Evolutionary conservation across 805 yeast genomes (phyloP), one percentile per base, ranked within the genome.

Genomic region (Candida boleticola): DNA sequence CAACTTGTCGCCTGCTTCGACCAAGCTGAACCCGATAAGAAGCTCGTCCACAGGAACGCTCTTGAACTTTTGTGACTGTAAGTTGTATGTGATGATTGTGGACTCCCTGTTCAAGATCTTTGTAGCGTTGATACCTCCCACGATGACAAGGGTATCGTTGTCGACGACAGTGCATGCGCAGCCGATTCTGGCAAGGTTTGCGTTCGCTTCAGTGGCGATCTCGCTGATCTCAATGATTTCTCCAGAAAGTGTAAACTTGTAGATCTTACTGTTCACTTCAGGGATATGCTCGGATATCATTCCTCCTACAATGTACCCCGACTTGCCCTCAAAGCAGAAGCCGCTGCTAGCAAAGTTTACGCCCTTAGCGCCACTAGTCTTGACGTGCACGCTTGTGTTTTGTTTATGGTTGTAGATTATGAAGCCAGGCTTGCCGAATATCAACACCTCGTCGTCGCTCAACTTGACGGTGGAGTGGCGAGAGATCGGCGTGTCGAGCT

Each of bases 81-180:
- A 10, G 43, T 66, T 60, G n/a, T 67, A 50, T 4, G 60, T 53
- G 2, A 81, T 49, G 5, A 79, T 53, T 13, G 71, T 58, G 16
- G 64, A 67, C 0, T 45, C 27, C 29, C 58, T 61, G 41, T 54
- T 68, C 46, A 62, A 65, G 20, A 66, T 51, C 32, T 53, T 46
- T 3, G 47, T 37, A 0, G 73, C 63, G 13, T 79, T 72, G 0
- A 78, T 79, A 19, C 88, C 89, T 21, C 89, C 89, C 3, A 73
- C 64, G 1, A 85, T 33, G 1, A 79, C 17, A 1, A 82, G 33
- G 16, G 61, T 57, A n/a, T 57, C 48, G 0, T 55, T 56, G n/a
- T 55, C 49, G 1, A 67, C 27, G 29, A 65, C 56, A 3, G 54
- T 49, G 1, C 61, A 53, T 40, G 70, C 61, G 18, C 79, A 64